Conservation (phyloP, 1,284 basidiomycete genomes). For the Athelia psychrophila region DNA sequence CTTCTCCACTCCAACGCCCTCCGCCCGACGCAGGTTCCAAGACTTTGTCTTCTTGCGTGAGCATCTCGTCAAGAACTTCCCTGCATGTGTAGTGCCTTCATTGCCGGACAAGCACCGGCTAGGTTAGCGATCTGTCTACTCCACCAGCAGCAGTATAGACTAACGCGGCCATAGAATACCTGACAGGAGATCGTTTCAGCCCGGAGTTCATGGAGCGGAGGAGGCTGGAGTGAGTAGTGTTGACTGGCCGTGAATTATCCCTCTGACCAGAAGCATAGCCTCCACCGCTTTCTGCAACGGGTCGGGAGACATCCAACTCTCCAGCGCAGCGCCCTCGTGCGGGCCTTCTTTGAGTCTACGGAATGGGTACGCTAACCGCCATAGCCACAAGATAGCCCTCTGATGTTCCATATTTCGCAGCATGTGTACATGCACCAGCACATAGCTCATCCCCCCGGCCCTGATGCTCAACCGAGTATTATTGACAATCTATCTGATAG, state of each 20-base stretch:
- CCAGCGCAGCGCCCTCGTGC: slow-evolving; percentile 86
- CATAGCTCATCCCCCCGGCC: slow-evolving; percentile 81
- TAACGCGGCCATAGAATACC: slow-evolving; percentile 67
- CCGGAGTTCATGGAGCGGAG: slow-evolving; percentile 95
- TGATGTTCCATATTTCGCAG: slow-evolving; percentile 36
- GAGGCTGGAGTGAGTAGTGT: slow-evolving; percentile 73
- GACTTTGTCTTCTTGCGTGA: slow-evolving; percentile 96
- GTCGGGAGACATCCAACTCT: slow-evolving; percentile 91
- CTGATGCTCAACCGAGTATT: slow-evolving; percentile 76
- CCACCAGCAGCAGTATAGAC: slow-evolving; percentile 3
- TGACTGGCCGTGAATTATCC: slow-evolving; percentile 3
- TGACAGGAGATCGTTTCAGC: slow-evolving; percentile 96
- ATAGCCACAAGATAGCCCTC: slow-evolving; percentile 2
- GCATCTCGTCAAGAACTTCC: slow-evolving; percentile 89
- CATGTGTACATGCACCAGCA: slow-evolving; percentile 96
- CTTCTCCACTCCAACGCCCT: slow-evolving; percentile 74
- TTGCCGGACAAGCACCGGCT: slow-evolving; percentile 96
- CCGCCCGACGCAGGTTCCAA: slow-evolving; percentile 87
- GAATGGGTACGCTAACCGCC: slow-evolving; percentile 81
- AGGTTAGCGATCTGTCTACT: slow-evolving; percentile 50
- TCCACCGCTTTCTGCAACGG: slow-evolving; percentile 92
- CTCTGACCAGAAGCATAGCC: slow-evolving; percentile 40
- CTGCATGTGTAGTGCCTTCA: slow-evolving; percentile 94
- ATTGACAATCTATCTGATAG: slow-evolving; percentile 96
- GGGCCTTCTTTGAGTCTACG: slow-evolving; percentile 92